Evolutionary conservation across 306 rosid species (phyloP).

Genomic region (Lupinus albus): DNA sequence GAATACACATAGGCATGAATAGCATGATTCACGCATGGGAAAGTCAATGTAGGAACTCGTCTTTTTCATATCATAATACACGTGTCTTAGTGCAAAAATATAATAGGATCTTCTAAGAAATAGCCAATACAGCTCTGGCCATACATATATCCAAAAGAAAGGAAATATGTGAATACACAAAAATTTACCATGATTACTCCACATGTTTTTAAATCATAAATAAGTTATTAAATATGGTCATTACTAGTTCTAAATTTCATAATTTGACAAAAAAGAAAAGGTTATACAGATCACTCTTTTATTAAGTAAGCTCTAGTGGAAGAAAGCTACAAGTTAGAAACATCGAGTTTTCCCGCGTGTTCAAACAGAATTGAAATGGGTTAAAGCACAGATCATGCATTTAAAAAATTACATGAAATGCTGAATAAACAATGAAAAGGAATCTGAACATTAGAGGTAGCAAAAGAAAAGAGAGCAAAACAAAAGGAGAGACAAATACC

Average conservation of each 20-base stretch:
- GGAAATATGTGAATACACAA: conserved; percentile 9
- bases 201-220: conserved; percentile 8
- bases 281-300: background rate
- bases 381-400: conserved; percentile 21
- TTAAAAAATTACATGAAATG: background rate
- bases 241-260: conserved; percentile 14
- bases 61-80: conserved; percentile 28
- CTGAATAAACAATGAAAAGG: conserved; percentile 23
- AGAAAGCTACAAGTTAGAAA: conserved; percentile 25
- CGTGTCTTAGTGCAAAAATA: conserved; percentile 13
- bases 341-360: background rate
- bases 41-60: conserved; percentile 36
- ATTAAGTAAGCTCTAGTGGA: conserved; percentile 18
- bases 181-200: background rate
- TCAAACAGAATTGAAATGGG: conserved; percentile 2
- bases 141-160: conserved; percentile 8
- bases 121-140: conserved; percentile 1
- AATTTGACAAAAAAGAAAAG: conserved; percentile 20
- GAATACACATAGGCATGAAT: background rate
- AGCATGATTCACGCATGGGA: conserved; percentile 5
- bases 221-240: conserved; percentile 21
- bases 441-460: conserved; percentile 9
- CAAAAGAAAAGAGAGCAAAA: background rate
- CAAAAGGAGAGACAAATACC: conserved; percentile 55
- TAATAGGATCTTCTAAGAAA: background rate